Evolutionary conservation across 2,329 filamentous ascomycete genomes (phyloP).

Genomic region (Huntiella abstrusa): DNA sequence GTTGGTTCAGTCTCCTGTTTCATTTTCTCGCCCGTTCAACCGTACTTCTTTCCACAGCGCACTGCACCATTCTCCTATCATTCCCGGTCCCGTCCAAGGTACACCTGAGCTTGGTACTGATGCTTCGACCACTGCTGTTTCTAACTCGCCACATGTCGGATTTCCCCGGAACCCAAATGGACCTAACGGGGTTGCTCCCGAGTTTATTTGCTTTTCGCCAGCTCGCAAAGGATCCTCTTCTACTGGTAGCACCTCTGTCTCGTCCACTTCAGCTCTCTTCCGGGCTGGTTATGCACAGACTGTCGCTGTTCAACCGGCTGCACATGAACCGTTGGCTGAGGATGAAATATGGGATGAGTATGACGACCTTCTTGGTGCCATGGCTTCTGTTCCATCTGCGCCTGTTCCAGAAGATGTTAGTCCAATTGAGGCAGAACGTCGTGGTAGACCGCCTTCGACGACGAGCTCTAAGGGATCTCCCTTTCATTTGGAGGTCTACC

Average conservation of each 20-base stretch:
- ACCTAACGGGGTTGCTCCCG: conserved; percentile 19
- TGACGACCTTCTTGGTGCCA: conserved; percentile 58
- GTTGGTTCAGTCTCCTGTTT: conserved; percentile 38
- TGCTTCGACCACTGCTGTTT: conserved; percentile 17
- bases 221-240: conserved; percentile 46
- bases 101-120: conserved; percentile 22
- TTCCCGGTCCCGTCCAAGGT: conserved; percentile 2
- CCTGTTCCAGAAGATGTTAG: background rate
- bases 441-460: conserved; percentile 28
- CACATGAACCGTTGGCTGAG: conserved; percentile 45
- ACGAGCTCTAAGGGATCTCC: conserved; percentile 37
- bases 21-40: conserved; percentile 72
- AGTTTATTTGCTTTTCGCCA: conserved; percentile 58
- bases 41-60: conserved; percentile 27
- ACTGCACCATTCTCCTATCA: conserved; percentile 7
- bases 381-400: conserved; percentile 25
- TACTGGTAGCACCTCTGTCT: conserved; percentile 32
- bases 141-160: conserved; percentile 13
- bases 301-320: conserved; percentile 45
- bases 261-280: conserved; percentile 36
- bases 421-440: no score
- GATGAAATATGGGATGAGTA: conserved; percentile 94
- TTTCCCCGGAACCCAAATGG: background rate
- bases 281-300: conserved; percentile 40
- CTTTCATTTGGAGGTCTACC: conserved; percentile 35